Base-by-base conservation (phyloP, 345 rosid genomes). In the Populus nigra region DNA sequence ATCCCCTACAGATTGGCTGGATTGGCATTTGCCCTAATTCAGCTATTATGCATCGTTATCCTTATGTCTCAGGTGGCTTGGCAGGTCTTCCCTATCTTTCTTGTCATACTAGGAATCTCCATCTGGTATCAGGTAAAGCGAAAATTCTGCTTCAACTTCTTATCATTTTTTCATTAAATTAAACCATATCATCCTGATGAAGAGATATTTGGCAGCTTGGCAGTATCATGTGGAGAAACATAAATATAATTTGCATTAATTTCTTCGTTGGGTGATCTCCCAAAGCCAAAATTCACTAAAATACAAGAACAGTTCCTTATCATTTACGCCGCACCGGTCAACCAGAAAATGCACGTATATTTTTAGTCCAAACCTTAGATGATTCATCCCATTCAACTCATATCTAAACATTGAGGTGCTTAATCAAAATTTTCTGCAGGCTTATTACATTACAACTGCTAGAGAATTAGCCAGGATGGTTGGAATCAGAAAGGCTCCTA, bases 391-490 rank as follows among this genome's bases (percentile, higher is more conserved):
- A 22, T 55, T 55, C 61, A 55, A 22, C 11, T 55, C 61, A 22
- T 55, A 22, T n/a, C 9, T 59, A 59, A 59, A n/a, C 25, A 55
- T 69, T 16, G 12, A 57, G 68, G 6, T 38, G 18, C 5, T 68
- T 35, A 36, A 22, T 16, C 3, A 1, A 35, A 22, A 22, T 31
- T 31, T 35, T 38, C 13, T 22, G 82, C 92, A 94, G 99, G 86
- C 83, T 59, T 93, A 92, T 80, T 95, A 95, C 86, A 91, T 90
- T 76, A 81, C 92, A 49, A 84, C 94, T 13, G 97, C 99, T 12
- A 88, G 99, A 79, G 98, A 95, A 85, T 85, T 95, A 33, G 97
- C 97, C 23, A 88, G 98, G 86, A 85, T 95, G 93, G 81, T 91
- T 81, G 97, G 94, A 65, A 86, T 85, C 71, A 85, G 86, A 76